Evolutionary conservation across 805 yeast species (phyloP), one percentile per base, ranked within the genome.

Genomic region (Tetrapisispora nanseiensis): DNA sequence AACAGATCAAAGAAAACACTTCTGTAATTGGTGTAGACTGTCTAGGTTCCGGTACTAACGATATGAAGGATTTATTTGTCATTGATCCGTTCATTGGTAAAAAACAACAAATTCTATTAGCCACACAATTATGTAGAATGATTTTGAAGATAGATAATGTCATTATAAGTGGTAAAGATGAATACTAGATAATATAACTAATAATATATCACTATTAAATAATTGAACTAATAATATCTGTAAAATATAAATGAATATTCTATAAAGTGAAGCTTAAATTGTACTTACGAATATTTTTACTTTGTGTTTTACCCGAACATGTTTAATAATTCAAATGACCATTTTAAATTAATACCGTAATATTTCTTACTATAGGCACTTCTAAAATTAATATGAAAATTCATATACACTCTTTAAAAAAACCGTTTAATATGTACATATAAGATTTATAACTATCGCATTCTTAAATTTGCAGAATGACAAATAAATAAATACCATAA

Each of bases 71-170:
- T 57, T 70, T 84, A 57, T 92, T 90, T 62, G 95, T 92, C 38
- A 87, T 92, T 53, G 98, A 92, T 65, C 97, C 99, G 43, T 78
- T 86, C 61, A 89, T 92, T 54, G 97, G 98, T 57, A 92, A 92
- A 73, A 87, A 86, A 64, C 97, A 92, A 66, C 99, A 92, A 68
- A 75, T 92, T 51, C 68, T 86, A 61, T 74, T 92, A 63, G 98
- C 98, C 37, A 92, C 99, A 12, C 99, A 92, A 69, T 75, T 92
- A 62, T 87, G 97, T 44, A 79, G 98, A 69, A 92, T 92, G 98
- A 87, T 92, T 49, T 74, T 92, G 61, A 92, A 92, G 72, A 92
- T 92, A 61, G 94, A 92, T 65, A 90, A 90, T 63, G 98, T 92
- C 46, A 92, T 92, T 56, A 81, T 90, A 52, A 83, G 83, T 56